Percentiles rank a stretch among this genome's conserved stretches.
Conservation (phyloP, 805 yeast genomes). For the Clavispora vitiphila region DNA sequence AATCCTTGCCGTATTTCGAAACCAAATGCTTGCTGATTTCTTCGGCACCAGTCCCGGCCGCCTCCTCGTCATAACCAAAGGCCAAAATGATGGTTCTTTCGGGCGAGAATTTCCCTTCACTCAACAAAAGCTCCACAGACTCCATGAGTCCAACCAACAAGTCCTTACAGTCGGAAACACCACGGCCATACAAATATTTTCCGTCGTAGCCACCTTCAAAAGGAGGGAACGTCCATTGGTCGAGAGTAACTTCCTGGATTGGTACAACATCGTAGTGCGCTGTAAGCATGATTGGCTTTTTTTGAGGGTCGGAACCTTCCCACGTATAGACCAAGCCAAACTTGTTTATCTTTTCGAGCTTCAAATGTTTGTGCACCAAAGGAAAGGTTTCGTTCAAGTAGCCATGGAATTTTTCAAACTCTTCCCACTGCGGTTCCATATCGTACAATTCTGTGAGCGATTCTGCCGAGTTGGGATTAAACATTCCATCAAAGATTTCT, state of each 20-base stretch:
- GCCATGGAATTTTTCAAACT: conserved; percentile 40
- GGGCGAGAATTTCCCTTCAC: conserved; percentile 33
- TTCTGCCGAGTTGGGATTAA: conserved; percentile 22
- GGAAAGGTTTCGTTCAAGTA: conserved; percentile 57
- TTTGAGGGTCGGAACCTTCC: conserved; percentile 48
- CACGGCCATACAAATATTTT: conserved; percentile 30
- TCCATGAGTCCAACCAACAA: conserved; percentile 40
- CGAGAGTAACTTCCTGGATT: conserved; percentile 51
- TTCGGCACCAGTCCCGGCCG: conserved; percentile 36
- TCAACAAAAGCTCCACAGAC: conserved; percentile 28
- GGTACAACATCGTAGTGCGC: conserved; percentile 87
- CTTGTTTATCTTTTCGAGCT: conserved; percentile 45
- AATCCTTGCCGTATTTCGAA: conserved; percentile 36
- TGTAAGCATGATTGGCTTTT: conserved; percentile 64
- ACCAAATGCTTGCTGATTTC: conserved; percentile 31
- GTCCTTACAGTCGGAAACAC: conserved; percentile 37
- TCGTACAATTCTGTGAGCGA: conserved; percentile 22
- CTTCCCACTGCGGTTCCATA: conserved; percentile 19
- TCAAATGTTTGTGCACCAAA: conserved; percentile 41
- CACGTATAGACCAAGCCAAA: conserved; percentile 62
- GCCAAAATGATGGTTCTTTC: conserved; percentile 41
- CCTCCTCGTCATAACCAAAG: conserved; percentile 50
- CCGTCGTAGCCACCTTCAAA: conserved; percentile 61
- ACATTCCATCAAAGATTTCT: conserved; percentile 27
- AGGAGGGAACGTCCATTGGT: conserved; percentile 65